Conservation (phyloP, 208 protist genomes). For the Leishmania amazonensis region DNA sequence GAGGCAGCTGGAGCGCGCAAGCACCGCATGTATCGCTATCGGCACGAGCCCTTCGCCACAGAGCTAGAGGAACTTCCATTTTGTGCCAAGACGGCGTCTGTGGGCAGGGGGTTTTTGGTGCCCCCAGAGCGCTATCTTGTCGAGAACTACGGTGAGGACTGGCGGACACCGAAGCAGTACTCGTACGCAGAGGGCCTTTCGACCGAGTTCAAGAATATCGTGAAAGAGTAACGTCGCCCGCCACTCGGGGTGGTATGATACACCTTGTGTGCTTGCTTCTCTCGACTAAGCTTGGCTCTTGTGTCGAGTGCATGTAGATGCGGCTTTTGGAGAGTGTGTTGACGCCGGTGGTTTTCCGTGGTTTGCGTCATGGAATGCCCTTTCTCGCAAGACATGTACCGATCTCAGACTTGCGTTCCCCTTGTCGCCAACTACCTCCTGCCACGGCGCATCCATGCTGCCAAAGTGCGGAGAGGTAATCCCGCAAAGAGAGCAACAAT, state of each 20-base stretch:
- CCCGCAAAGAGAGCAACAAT: too few relatives aligned
- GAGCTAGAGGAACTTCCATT: constrained; percentile 41
- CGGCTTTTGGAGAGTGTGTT: not conserved
- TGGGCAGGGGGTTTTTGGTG: constrained; percentile 42
- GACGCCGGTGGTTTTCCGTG: not conserved
- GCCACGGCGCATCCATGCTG: not conserved
- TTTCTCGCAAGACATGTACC: not conserved
- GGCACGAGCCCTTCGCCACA: constrained; percentile 52
- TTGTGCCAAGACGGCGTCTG: constrained; percentile 30
- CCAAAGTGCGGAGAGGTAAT: not conserved
- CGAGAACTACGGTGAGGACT: constrained; percentile 88
- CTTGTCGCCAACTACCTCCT: not conserved
- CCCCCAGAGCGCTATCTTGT: constrained; percentile 67
- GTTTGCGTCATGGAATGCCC: not conserved
- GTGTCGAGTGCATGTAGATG: not conserved
- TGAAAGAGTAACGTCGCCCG: constrained; percentile 16
- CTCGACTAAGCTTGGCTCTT: not conserved
- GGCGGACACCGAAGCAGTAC: constrained; percentile 67
- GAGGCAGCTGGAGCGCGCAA: constrained; percentile 45
- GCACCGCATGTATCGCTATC: constrained; percentile 88
- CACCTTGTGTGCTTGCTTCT: not conserved
- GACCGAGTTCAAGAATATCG: constrained; percentile 87
- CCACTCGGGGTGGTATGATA: not conserved
- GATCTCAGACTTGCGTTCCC: not conserved
- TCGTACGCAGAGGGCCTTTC: constrained; percentile 76